Evolutionary conservation across 2,329 filamentous ascomycete species (phyloP).

Genomic region (Colletotrichum tofieldiae): DNA sequence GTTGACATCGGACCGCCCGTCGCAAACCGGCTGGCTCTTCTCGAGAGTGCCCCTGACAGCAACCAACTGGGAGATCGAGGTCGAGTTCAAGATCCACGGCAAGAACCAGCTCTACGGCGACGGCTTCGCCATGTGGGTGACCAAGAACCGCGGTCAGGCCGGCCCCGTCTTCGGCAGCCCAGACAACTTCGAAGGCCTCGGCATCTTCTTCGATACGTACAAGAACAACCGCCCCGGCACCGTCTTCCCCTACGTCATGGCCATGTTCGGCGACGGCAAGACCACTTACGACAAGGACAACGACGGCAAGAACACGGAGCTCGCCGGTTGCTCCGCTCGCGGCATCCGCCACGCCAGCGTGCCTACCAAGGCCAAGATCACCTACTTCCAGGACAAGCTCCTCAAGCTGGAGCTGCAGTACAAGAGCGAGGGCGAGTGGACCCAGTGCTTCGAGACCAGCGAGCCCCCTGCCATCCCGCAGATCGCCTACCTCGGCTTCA

Average conservation of each 20-base stretch:
- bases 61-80: slow-evolving; percentile 98
- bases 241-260: slow-evolving; percentile 98
- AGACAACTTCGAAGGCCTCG: slow-evolving; percentile 94
- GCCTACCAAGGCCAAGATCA: slow-evolving; percentile 89
- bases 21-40: slow-evolving; percentile 93
- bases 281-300: slow-evolving; percentile 93
- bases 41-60: slow-evolving; percentile 94
- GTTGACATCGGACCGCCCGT: slow-evolving; percentile 90
- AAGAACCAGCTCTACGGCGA: slow-evolving; percentile 93
- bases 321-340: slow-evolving; percentile 94
- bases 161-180: slow-evolving; percentile 90
- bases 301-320: slow-evolving; percentile 93
- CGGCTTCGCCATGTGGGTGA: slow-evolving; percentile 98
- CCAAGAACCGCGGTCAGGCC: slow-evolving; percentile 86
- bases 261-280: slow-evolving; percentile 94
- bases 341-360: slow-evolving; percentile 86
- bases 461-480: slow-evolving; percentile 83
- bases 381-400: slow-evolving; percentile 96
- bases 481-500: slow-evolving; percentile 82
- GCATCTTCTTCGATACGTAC: slow-evolving; percentile 98
- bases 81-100: slow-evolving; percentile 95
- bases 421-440: slow-evolving; percentile 91
- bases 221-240: slow-evolving; percentile 98
- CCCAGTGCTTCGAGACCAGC: slow-evolving; percentile 85
- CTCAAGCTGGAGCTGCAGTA: slow-evolving; percentile 94